Percentiles rank a stretch among this genome's conserved stretches.
phyloP scores from a whole-genome alignment of 768 basidiomycete species.

The Nevesoporus exiguus region DNA sequence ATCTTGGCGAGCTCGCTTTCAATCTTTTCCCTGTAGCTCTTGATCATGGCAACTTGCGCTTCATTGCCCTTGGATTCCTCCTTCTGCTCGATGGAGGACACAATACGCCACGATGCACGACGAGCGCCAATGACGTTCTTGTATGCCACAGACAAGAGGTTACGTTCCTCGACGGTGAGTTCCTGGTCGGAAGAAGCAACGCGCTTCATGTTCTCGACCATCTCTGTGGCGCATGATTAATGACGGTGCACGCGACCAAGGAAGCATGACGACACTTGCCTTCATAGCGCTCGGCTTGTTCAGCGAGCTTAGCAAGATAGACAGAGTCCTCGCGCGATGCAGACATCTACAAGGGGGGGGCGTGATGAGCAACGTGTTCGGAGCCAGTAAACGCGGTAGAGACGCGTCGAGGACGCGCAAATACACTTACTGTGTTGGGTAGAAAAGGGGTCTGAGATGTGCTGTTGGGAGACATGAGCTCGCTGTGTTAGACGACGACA shows the following conservation, averaged over 20 bases:
- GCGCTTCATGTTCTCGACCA: constrained; percentile 99
- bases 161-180: constrained; percentile 97
- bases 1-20: constrained; percentile 96
- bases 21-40: constrained; percentile 96
- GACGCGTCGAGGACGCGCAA: constrained; percentile 41
- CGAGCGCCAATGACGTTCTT: constrained; percentile 99
- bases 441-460: constrained; percentile 19
- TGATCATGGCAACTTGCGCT: constrained; percentile 95
- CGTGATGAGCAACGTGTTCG: constrained; percentile 17
- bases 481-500: constrained; percentile 32
- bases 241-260: constrained; percentile 14
- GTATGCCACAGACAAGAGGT: constrained; percentile 96
- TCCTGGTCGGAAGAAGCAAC: constrained; percentile 98
- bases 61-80: constrained; percentile 99
- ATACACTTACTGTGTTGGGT: constrained; percentile 40
- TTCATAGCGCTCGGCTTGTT: constrained; percentile 99
- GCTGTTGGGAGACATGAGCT: constrained; percentile 33
- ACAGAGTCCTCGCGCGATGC: constrained; percentile 91
- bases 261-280: constrained; percentile 45
- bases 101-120: constrained; percentile 96
- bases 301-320: constrained; percentile 99
- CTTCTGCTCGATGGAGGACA: constrained; percentile 98
- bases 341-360: constrained; percentile 54
- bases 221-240: constrained; percentile 50
- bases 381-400: constrained; percentile 16